These are phyloP conservation scores for Fulvia fulva DNA, from an alignment of 2,329 filamentous ascomycete genomes.

Conservation along the genomic window DNA sequence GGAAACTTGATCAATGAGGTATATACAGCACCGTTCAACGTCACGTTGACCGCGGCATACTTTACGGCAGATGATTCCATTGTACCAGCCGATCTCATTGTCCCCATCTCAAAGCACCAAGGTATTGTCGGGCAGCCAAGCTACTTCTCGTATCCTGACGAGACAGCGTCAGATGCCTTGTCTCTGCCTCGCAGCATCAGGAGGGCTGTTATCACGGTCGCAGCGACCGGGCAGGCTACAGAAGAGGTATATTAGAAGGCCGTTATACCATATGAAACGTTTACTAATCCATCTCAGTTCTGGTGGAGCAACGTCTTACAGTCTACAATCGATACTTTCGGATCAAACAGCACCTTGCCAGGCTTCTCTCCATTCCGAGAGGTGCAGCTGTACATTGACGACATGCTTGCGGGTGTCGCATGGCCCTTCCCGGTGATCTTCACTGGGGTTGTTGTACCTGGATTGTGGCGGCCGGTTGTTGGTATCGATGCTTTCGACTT, in stretches of 20 bases:
- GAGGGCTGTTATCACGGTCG: constrained; percentile 70
- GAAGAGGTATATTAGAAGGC: constrained; percentile 53
- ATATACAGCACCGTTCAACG: constrained; percentile 71
- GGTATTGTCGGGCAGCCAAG: constrained; percentile 54
- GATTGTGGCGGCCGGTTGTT: constrained; percentile 73
- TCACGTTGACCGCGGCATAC: constrained; percentile 70
- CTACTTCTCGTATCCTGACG: constrained; percentile 62
- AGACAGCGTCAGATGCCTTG: constrained; percentile 58
- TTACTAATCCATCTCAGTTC: constrained; percentile 45
- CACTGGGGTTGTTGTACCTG: constrained; percentile 73
- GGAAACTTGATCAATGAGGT: constrained; percentile 66
- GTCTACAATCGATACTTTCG: constrained; percentile 57
- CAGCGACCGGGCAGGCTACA: constrained; percentile 68
- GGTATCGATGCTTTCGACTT: constrained; percentile 77
- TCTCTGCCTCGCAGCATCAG: constrained; percentile 63
- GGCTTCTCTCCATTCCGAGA: constrained; percentile 74
- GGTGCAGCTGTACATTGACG: constrained; percentile 72
- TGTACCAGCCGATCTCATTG: constrained; percentile 57
- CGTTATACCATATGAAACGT: neutral
- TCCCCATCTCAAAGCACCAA: constrained; percentile 59
- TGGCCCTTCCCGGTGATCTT: constrained; percentile 84
- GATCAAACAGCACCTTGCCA: constrained; percentile 53
- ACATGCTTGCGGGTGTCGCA: constrained; percentile 64
- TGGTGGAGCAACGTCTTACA: constrained; percentile 78
- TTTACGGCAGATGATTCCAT: constrained; percentile 50